Evolutionary conservation across 108 stramenopile genomes (phyloP).

Genomic region (Stephanodiscus triporus): DNA sequence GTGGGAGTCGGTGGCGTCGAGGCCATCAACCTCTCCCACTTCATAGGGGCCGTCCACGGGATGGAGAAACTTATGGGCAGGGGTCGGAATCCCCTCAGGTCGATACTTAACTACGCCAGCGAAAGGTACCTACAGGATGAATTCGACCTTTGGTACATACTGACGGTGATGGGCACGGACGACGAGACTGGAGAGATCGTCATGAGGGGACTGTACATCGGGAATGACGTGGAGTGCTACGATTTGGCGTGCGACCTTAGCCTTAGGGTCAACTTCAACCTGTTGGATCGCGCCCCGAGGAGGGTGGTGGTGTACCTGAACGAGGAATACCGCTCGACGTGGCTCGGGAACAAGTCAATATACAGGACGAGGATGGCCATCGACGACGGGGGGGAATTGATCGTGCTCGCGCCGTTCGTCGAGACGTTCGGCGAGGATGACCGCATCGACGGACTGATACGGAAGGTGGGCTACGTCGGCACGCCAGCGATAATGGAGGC

Average conservation of each 20-base stretch:
- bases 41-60: slow-evolving; percentile 96
- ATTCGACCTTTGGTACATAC: slow-evolving; percentile 87
- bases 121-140: slow-evolving; percentile 67
- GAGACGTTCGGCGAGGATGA: slow-evolving; percentile 90
- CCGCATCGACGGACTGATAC: slow-evolving; percentile 85
- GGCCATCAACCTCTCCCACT: slow-evolving; percentile 93
- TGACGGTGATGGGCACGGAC: slow-evolving; percentile 85
- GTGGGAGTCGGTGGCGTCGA: slow-evolving; percentile 90
- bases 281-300: slow-evolving; percentile 73
- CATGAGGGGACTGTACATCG: slow-evolving; percentile 90
- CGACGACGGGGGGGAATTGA: slow-evolving; percentile 89
- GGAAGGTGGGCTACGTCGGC: slow-evolving; percentile 90
- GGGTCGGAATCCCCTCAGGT: slow-evolving; percentile 88
- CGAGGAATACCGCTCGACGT: slow-evolving; percentile 93
- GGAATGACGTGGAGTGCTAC: slow-evolving; percentile 91
- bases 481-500: slow-evolving; percentile 84
- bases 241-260: slow-evolving; percentile 85
- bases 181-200: slow-evolving; percentile 60
- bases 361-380: slow-evolving; percentile 97
- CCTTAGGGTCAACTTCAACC: slow-evolving; percentile 88
- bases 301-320: slow-evolving; percentile 92
- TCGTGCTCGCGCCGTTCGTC: slow-evolving; percentile 93
- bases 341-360: slow-evolving; percentile 96
- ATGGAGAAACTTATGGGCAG: slow-evolving; percentile 97
- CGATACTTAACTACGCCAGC: slow-evolving; percentile 88